Conservation (phyloP, 176 grass and related monocot species). For the Aegilops sharonensis region DNA sequence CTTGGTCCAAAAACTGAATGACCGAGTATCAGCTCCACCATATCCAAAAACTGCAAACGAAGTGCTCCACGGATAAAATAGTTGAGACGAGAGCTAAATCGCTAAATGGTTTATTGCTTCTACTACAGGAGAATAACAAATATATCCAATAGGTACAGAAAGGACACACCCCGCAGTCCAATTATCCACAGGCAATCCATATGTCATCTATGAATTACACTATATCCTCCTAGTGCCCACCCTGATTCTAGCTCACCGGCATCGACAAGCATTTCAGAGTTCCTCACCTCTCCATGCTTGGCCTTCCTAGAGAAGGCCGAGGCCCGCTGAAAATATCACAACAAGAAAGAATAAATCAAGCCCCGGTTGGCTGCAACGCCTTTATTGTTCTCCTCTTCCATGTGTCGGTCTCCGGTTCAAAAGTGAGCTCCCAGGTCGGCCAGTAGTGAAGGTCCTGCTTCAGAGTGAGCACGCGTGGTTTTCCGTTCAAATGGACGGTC, state of each 20-base stretch:
- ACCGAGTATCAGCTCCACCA: background rate
- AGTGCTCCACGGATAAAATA: background rate
- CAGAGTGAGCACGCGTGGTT: constrained; percentile 84
- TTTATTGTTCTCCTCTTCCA: constrained; percentile 89
- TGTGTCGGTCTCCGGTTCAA: constrained; percentile 79
- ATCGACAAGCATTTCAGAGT: background rate
- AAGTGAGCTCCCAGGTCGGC: constrained; percentile 95
- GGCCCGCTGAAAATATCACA: background rate
- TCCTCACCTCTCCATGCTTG: constrained; percentile 22
- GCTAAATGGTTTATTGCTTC: constrained; percentile 7
- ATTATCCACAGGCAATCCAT: constrained; percentile 34
- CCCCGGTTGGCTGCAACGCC: constrained; percentile 44
- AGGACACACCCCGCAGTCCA: background rate
- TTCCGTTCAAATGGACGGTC: constrained; percentile 93
- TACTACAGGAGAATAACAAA: constrained; percentile 33
- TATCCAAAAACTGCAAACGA: background rate
- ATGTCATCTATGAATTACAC: constrained; percentile 37
- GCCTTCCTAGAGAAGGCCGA: background rate
- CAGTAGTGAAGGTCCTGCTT: constrained; percentile 99
- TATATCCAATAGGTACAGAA: constrained; percentile 30
- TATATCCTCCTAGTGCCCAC: constrained; percentile 31
- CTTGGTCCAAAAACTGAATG: background rate
- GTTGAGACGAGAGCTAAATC: background rate
- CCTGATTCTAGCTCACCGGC: constrained; percentile 11
- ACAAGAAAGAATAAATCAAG: constrained; percentile 19